These are phyloP conservation scores for Talaromyces sp. DNA, from an alignment of 2,329 filamentous ascomycete species.

Conservation along the genomic window DNA sequence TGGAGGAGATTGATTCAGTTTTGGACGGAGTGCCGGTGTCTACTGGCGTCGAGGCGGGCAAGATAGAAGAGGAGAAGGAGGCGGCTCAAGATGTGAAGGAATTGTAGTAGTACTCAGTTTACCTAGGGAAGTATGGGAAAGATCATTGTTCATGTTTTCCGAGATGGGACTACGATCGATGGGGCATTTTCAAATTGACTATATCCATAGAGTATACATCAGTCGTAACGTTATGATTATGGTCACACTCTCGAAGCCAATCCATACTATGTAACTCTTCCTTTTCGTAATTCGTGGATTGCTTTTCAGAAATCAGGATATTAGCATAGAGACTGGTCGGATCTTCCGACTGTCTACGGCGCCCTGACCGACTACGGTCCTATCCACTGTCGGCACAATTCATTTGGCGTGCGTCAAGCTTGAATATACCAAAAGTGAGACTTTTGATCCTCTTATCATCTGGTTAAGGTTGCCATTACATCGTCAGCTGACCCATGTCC, in stretches of 20 bases:
- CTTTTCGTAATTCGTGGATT: neutral
- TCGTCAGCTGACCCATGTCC: neutral
- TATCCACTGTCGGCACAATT: neutral
- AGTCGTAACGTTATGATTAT: neutral
- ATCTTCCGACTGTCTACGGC: neutral
- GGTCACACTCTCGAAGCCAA: neutral
- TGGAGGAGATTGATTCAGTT: slow-evolving; percentile 22
- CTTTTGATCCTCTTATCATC: neutral
- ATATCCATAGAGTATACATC: neutral
- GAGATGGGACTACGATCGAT: neutral
- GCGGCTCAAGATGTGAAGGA: neutral
- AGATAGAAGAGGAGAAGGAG: neutral
- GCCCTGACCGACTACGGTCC: neutral
- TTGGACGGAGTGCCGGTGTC: neutral
- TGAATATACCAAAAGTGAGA: neutral
- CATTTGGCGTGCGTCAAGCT: neutral
- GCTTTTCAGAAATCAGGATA: neutral
- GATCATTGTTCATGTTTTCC: neutral
- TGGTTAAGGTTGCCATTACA: neutral
- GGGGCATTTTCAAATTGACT: neutral
- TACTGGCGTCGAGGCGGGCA: neutral
- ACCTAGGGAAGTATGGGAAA: neutral
- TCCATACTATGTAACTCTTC: neutral
- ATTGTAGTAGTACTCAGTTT: neutral
- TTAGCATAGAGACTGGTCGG: neutral